Evolutionary conservation across 306 rosid species (phyloP).

Genomic region (Cucumis hystrix): DNA sequence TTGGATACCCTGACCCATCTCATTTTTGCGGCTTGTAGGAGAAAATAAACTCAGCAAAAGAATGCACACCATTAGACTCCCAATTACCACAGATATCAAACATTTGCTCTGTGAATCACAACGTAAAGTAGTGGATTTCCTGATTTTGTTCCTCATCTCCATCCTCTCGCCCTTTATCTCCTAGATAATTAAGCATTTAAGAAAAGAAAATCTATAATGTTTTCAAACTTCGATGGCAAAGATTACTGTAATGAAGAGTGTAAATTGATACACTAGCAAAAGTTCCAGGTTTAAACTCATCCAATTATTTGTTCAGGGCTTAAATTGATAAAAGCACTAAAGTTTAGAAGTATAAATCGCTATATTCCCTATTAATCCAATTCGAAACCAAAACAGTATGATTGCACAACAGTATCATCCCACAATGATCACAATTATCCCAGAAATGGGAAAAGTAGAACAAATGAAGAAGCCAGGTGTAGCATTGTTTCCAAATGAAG

Average conservation of each 20-base stretch:
- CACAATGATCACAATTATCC: too few species aligned
- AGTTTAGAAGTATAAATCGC: too few species aligned
- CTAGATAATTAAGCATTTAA: conserved; percentile 53
- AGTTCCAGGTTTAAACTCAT: too few species aligned
- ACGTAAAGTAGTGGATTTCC: conserved; percentile 59
- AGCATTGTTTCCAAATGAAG: conserved; percentile 17
- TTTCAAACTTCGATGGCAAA: too few species aligned
- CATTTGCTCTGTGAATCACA: conserved; percentile 77
- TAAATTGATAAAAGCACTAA: too few species aligned
- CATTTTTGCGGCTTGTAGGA: conserved; percentile 23
- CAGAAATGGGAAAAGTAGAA: not conserved
- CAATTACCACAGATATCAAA: conserved; percentile 30
- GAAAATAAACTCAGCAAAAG: conserved; percentile 46
- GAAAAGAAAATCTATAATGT: conserved; percentile 15
- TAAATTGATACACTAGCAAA: too few species aligned
- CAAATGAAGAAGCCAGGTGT: not conserved
- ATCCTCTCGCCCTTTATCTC: conserved; percentile 48
- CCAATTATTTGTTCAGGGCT: too few species aligned
- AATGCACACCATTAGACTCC: conserved; percentile 77
- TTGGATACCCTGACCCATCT: conserved; percentile 22
- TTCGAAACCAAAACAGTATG: too few species aligned
- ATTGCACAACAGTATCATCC: too few species aligned
- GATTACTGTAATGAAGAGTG: too few species aligned
- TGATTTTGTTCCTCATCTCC: conserved; percentile 73
- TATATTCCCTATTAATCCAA: too few species aligned